Percentiles rank a stretch among this genome's conserved stretches.
phyloP scores from a whole-genome alignment of 1,284 basidiomycete genomes.

The Papiliotrema nemorosa region DNA sequence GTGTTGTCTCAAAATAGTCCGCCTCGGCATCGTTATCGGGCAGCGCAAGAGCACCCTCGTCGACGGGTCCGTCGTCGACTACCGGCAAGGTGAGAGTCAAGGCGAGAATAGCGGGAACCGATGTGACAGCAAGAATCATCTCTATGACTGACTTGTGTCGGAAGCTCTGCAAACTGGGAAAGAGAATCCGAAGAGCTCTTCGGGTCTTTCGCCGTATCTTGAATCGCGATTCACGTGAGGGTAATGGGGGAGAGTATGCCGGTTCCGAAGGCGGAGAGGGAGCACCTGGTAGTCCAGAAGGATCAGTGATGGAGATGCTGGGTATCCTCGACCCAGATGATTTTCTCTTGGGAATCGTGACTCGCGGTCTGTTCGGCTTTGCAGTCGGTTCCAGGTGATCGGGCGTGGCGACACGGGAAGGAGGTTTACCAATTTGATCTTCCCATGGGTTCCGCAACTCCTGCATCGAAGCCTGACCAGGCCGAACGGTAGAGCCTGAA shows the following conservation, averaged over 20 bases:
- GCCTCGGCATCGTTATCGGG: constrained; percentile 35
- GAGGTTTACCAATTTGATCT: constrained; percentile 24
- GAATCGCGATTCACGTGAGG: constrained; percentile 21
- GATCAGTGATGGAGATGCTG: constrained; percentile 31
- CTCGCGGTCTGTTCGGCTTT: constrained; percentile 11
- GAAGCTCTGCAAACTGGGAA: constrained; percentile 81
- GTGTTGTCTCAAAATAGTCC: constrained; percentile 45
- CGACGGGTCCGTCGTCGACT: constrained; percentile 55
- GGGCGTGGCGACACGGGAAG: constrained; percentile 9
- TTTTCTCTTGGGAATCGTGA: constrained; percentile 14
- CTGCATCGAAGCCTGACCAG: constrained; percentile 2
- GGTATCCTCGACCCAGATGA: constrained; percentile 11
- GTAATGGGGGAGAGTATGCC: neutral
- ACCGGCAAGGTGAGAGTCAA: constrained; percentile 90
- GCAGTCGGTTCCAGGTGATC: neutral
- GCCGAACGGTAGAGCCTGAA: neutral
- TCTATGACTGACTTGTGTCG: constrained; percentile 66
- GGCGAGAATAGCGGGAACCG: constrained; percentile 77
- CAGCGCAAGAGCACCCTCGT: constrained; percentile 34
- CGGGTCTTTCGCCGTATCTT: constrained; percentile 17
- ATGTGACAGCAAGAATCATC: constrained; percentile 71
- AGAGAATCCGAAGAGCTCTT: constrained; percentile 53
- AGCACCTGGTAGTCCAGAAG: constrained; percentile 17
- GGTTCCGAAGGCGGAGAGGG: neutral
- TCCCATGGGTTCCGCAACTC: constrained; percentile 35